phyloP scores from a whole-genome alignment of 2,329 filamentous ascomycete species.

The Zymoseptoria passerinii region DNA sequence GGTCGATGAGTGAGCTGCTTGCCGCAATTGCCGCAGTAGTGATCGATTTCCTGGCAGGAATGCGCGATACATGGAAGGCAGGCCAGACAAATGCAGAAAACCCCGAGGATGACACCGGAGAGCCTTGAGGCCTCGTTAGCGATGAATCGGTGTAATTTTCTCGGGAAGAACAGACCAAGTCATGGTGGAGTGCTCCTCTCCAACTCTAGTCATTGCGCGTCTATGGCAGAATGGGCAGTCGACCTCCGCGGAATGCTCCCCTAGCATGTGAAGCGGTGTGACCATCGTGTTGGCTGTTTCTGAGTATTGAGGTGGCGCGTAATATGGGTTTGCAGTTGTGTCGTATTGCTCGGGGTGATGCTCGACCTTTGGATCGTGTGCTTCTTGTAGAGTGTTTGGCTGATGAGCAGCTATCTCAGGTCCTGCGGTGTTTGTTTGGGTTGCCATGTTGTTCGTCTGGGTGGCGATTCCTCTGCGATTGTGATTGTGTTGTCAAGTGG shows the following conservation, averaged over 20 bases:
- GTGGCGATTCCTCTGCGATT: not conserved
- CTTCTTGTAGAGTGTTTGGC: not conserved
- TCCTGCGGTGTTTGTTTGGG: not conserved
- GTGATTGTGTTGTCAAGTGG: not conserved
- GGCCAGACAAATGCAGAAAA: conserved; percentile 10
- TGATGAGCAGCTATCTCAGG: not conserved
- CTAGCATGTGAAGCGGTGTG: not conserved
- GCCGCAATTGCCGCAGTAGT: conserved; percentile 7
- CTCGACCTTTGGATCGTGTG: not conserved
- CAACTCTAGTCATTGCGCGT: not conserved
- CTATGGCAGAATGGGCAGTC: conserved; percentile 1
- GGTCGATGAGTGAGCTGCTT: conserved; percentile 3
- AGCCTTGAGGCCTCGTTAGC: not conserved
- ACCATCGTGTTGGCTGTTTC: not conserved
- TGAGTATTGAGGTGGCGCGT: not conserved
- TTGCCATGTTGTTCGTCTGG: not conserved
- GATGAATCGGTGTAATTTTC: not conserved
- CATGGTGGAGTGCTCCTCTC: conserved; percentile 1
- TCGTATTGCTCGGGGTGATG: not conserved
- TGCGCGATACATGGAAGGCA: conserved; percentile 7
- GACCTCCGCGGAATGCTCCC: not conserved
- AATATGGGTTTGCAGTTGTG: not conserved
- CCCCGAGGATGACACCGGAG: conserved; percentile 6
- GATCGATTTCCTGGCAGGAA: conserved; percentile 7
- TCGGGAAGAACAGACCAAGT: not conserved